Percentiles rank a stretch among this genome's conserved stretches.
Evolutionary conservation across 2,329 filamentous ascomycete genomes (phyloP).

Genomic region (Elsinoe fawcettii): DNA sequence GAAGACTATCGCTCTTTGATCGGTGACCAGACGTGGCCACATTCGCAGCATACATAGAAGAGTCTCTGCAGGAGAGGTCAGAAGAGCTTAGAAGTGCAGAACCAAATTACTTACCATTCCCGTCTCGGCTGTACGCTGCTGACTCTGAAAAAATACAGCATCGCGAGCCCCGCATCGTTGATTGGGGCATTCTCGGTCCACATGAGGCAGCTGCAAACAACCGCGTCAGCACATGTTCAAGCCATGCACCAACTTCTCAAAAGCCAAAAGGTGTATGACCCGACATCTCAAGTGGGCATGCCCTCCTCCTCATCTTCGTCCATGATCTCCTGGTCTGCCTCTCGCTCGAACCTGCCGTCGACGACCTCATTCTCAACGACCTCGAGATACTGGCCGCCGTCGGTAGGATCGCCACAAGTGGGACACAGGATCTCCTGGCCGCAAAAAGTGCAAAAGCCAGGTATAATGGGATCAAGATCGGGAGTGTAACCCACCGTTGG

Average conservation of each 20-base stretch:
- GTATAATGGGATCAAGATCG: conserved; percentile 23
- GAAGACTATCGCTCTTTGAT: conserved; percentile 14
- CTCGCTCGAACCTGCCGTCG: conserved; percentile 20
- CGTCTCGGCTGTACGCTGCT: conserved; percentile 92
- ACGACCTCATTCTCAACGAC: conserved; percentile 33
- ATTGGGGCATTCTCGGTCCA: conserved; percentile 73
- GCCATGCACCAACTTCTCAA: conserved; percentile 2
- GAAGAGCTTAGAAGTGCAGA: not conserved
- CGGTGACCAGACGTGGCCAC: conserved; percentile 32
- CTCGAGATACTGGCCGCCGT: conserved; percentile 39
- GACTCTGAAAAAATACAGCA: conserved; percentile 97
- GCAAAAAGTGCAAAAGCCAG: conserved; percentile 50
- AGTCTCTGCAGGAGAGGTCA: conserved; percentile 33
- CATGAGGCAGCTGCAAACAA: conserved; percentile 67
- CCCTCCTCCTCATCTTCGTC: conserved; percentile 27
- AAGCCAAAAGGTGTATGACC: not conserved
- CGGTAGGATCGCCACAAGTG: conserved; percentile 42
- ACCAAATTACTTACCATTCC: conserved; percentile 69
- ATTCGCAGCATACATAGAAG: conserved; percentile 75
- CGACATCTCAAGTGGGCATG: not conserved
- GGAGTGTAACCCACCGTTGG: conserved; percentile 76
- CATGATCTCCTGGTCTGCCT: conserved; percentile 20
- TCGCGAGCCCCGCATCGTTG: conserved; percentile 67
- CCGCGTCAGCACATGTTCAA: conserved; percentile 28
- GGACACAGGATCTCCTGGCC: conserved; percentile 50